Percentiles rank a stretch among this genome's conserved stretches.
Conservation (phyloP, 495 filamentous ascomycete species). For the Trichocladium antarcticum region DNA sequence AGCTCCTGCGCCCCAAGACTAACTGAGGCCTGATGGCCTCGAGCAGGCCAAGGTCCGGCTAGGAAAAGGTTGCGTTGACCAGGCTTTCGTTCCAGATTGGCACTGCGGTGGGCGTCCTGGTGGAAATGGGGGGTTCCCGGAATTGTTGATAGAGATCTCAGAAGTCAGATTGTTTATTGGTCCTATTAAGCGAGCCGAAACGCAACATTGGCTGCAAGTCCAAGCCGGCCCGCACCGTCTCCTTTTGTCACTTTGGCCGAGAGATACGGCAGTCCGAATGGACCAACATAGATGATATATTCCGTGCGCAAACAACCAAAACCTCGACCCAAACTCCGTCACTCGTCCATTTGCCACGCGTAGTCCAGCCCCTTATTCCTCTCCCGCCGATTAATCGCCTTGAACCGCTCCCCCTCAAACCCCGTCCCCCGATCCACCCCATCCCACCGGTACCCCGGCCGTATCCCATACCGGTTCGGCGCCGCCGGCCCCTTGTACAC, state of each 20-base stretch:
- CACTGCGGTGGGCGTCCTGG: background rate
- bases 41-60: background rate
- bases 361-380: slow-evolving; percentile 73
- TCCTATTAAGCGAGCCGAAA: too few relatives aligned
- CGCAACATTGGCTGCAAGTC: too few relatives aligned
- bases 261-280: too few relatives aligned
- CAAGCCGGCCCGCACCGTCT: too few relatives aligned
- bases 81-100: background rate
- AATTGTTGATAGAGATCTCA: background rate
- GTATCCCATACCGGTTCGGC: slow-evolving; percentile 91
- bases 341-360: slow-evolving; percentile 92
- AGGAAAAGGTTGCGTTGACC: background rate
- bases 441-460: slow-evolving; percentile 91
- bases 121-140: background rate
- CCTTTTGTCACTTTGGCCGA: too few relatives aligned
- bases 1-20: slow-evolving; percentile 38
- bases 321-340: background rate
- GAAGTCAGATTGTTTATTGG: background rate
- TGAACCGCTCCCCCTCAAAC: slow-evolving; percentile 91
- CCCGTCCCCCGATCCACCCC: slow-evolving; percentile 91
- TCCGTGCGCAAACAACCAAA: too few relatives aligned
- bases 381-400: slow-evolving; percentile 63
- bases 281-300: too few relatives aligned
- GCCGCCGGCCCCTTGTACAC: slow-evolving; percentile 66
- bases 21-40: background rate